These are phyloP conservation scores for Phytophthora niederhauseri DNA, from an alignment of 352 stramenopile genomes.

Conservation along the genomic window DNA sequence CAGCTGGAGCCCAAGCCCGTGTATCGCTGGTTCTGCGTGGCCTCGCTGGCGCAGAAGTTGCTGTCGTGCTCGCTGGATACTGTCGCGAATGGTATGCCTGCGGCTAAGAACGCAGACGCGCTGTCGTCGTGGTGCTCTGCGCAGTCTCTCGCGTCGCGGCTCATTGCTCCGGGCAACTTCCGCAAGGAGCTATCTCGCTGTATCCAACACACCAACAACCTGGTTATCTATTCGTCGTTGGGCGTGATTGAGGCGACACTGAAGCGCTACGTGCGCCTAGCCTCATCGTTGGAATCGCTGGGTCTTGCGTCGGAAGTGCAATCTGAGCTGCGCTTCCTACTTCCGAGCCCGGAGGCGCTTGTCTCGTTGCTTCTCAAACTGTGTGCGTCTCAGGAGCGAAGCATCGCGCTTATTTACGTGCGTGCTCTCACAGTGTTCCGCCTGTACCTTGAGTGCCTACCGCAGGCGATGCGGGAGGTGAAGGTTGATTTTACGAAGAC, in stretches of 20 bases:
- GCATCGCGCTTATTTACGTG: constrained; percentile 67
- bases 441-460: constrained; percentile 77
- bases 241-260: constrained; percentile 70
- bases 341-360: constrained; percentile 80
- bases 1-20: constrained; percentile 76
- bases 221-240: constrained; percentile 80
- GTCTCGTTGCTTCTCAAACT: constrained; percentile 84
- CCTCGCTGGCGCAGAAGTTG: constrained; percentile 72
- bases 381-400: constrained; percentile 48
- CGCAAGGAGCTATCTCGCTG: constrained; percentile 83
- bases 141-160: constrained; percentile 53
- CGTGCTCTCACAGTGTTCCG: constrained; percentile 77
- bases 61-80: constrained; percentile 59
- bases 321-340: constrained; percentile 65
- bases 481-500: constrained; percentile 90
- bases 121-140: constrained; percentile 53
- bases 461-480: constrained; percentile 74
- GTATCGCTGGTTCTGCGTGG: constrained; percentile 82
- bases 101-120: constrained; percentile 13
- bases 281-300: constrained; percentile 24
- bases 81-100: constrained; percentile 30
- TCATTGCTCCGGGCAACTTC: constrained; percentile 73
- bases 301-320: constrained; percentile 50
- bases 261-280: constrained; percentile 55
- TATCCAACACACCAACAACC: constrained; percentile 74